Conservation (phyloP, 2,329 filamentous ascomycete species). For the Ophiostoma sp. region DNA sequence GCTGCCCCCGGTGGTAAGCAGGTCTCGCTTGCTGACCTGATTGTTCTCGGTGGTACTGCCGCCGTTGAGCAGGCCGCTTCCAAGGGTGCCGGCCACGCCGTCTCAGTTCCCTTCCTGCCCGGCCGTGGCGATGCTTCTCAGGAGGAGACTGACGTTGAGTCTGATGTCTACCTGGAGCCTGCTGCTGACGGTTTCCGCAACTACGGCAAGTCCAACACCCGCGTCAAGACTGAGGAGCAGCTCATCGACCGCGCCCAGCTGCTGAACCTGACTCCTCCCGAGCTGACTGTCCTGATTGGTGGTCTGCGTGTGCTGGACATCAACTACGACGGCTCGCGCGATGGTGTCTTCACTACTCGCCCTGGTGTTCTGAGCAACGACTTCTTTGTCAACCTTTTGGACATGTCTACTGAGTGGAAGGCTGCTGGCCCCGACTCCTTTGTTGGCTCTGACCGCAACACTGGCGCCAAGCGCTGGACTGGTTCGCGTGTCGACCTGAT, state of each 20-base stretch:
- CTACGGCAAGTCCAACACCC: conserved; percentile 59
- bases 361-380: conserved; percentile 70
- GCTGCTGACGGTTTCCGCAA: conserved; percentile 73
- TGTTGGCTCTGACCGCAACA: conserved; percentile 61
- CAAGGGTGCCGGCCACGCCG: conserved; percentile 30
- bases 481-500: conserved; percentile 64
- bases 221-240: conserved; percentile 61
- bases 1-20: conserved; percentile 50
- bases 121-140: conserved; percentile 67
- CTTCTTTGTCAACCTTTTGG: conserved; percentile 76
- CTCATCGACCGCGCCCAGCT: conserved; percentile 68
- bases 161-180: conserved; percentile 63
- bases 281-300: conserved; percentile 65
- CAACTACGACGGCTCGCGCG: conserved; percentile 64
- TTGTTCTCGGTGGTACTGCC: conserved; percentile 66
- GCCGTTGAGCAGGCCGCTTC: conserved; percentile 62
- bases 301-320: conserved; percentile 64
- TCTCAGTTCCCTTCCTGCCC: conserved; percentile 64
- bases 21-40: conserved; percentile 70
- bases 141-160: conserved; percentile 64
- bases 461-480: conserved; percentile 63
- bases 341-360: conserved; percentile 63
- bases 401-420: conserved; percentile 62
- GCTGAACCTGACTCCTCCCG: conserved; percentile 64
- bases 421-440: conserved; percentile 49